Evolutionary conservation across 2,329 filamentous ascomycete genomes (phyloP).

Genomic region (Lojkania enalia): DNA sequence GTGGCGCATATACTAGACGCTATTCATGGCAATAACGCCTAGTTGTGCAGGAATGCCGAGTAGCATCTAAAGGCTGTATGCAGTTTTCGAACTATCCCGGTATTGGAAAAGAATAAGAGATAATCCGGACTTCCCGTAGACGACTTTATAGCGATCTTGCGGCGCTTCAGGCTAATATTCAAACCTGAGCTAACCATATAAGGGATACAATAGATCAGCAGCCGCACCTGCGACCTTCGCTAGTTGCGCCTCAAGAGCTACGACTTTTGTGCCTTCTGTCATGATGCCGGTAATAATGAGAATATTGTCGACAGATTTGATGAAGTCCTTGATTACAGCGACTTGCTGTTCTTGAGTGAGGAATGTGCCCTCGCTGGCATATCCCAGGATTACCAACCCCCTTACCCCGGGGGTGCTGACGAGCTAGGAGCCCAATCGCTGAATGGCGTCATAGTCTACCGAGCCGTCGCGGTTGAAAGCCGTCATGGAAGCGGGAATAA

Average conservation of each 20-base stretch:
- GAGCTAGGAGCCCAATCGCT: conserved; percentile 58
- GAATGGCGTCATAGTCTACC: conserved; percentile 57
- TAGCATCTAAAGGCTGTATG: too few species aligned
- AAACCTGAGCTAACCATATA: conserved; percentile 60
- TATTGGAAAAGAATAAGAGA: too few species aligned
- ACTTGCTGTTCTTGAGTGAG: conserved; percentile 55
- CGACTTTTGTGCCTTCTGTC: conserved; percentile 57
- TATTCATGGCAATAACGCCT: too few species aligned
- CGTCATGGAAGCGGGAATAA: too few species aligned
- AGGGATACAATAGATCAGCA: conserved; percentile 57
- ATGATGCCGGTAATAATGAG: conserved; percentile 60
- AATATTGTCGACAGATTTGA: conserved; percentile 55
- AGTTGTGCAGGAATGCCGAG: too few species aligned
- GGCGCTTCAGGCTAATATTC: conserved; percentile 58
- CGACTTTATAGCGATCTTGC: too few species aligned
- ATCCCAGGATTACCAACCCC: conserved; percentile 58
- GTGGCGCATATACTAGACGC: too few species aligned
- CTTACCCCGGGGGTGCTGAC: conserved; percentile 57
- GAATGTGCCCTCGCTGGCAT: conserved; percentile 59
- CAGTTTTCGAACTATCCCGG: too few species aligned
- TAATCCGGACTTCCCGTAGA: too few species aligned
- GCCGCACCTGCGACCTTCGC: conserved; percentile 56
- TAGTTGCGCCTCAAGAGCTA: conserved; percentile 56
- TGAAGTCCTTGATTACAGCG: conserved; percentile 56
- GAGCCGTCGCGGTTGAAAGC: conserved; percentile 54